These are phyloP conservation scores for Ormosia emarginata DNA, from an alignment of 306 rosid genomes.

Conservation along the genomic window DNA sequence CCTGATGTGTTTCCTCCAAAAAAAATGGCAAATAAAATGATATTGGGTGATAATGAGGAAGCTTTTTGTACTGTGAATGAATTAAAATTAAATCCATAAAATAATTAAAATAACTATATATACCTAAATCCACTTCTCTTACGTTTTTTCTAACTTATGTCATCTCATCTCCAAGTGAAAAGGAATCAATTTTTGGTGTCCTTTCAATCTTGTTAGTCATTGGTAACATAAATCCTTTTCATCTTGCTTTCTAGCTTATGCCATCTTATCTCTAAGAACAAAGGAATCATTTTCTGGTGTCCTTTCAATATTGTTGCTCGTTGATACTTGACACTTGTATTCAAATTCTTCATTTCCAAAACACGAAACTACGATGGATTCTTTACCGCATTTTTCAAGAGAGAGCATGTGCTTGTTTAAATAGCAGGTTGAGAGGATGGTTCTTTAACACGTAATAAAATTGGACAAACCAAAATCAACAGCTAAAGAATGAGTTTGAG, in stretches of 20 bases:
- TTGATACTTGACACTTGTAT: not conserved
- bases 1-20: too few species aligned
- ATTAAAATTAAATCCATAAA: not conserved
- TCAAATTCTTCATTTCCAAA: not conserved
- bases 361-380: not conserved
- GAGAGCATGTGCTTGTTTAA: not conserved
- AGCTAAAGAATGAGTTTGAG: not conserved
- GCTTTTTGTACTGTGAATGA: not conserved
- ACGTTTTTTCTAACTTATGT: not conserved
- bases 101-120: not conserved
- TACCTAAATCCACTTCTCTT: not conserved
- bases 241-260: not conserved
- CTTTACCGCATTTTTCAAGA: not conserved
- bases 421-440: not conserved
- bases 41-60: not conserved
- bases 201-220: not conserved
- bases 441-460: not conserved
- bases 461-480: not conserved
- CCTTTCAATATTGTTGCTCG: not conserved
- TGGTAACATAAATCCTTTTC: not conserved
- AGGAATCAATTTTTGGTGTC: not conserved
- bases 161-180: not conserved
- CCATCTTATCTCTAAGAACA: not conserved
- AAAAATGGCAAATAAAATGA: not conserved
- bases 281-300: not conserved